Conservation (phyloP, 352 stramenopile genomes). For the Globisporangium acanthophoron region DNA sequence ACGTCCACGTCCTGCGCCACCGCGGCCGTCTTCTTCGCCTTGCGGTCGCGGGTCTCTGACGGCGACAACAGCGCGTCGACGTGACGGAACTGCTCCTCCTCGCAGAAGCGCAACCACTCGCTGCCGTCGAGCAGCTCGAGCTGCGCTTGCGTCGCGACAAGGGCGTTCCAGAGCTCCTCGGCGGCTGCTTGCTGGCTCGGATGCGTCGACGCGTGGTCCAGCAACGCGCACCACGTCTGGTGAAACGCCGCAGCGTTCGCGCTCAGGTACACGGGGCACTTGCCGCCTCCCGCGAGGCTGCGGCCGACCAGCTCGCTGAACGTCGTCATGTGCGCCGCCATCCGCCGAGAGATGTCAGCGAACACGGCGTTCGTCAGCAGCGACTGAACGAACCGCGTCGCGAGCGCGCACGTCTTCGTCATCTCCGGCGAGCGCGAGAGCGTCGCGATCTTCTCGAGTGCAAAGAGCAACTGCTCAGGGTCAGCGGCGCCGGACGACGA, state of each 20-base stretch:
- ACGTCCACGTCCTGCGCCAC: slow-evolving; percentile 26
- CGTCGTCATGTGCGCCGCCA: slow-evolving; percentile 15
- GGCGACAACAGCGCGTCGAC: slow-evolving; percentile 36
- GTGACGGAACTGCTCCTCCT: slow-evolving; percentile 54
- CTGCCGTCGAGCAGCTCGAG: slow-evolving; percentile 53
- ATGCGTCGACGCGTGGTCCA: slow-evolving; percentile 4
- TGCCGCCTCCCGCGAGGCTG: slow-evolving; percentile 1
- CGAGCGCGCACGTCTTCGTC: slow-evolving; percentile 19
- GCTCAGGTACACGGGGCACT: slow-evolving; percentile 38
- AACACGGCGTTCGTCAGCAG: slow-evolving; percentile 46
- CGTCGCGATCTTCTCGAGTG: slow-evolving; percentile 51
- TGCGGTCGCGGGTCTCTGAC: slow-evolving; percentile 10
- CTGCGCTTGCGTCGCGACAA: slow-evolving; percentile 32
- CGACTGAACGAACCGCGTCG: slow-evolving; percentile 48
- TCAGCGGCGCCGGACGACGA: slow-evolving; percentile 31
- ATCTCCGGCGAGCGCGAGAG: slow-evolving; percentile 1
- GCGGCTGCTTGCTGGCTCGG: slow-evolving; percentile 19
- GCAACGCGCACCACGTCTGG: slow-evolving; percentile 19
- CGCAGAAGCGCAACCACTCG: slow-evolving; percentile 68
- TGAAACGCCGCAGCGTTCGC: slow-evolving; percentile 46
- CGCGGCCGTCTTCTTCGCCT: slow-evolving; percentile 12
- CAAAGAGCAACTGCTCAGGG: slow-evolving; percentile 47
- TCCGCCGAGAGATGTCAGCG: slow-evolving; percentile 19
- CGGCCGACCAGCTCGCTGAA: slow-evolving; percentile 18
- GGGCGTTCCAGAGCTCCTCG: slow-evolving; percentile 29